Conservation (phyloP, 2,329 filamentous ascomycete species). For the Fusarium guadeloupense region DNA sequence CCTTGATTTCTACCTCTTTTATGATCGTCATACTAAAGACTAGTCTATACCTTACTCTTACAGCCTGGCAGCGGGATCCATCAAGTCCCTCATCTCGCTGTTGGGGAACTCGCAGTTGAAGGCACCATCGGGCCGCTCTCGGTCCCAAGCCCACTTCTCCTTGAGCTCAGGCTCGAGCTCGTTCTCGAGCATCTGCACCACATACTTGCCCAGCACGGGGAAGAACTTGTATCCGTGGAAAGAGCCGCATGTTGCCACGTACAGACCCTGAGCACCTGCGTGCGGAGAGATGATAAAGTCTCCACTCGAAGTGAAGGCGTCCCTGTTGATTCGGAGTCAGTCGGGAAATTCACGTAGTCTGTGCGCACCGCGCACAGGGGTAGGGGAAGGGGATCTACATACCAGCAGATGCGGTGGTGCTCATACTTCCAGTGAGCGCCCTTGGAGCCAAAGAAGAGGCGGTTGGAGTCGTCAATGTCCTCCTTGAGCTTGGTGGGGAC, state of each 20-base stretch:
- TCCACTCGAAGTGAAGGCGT: constrained; percentile 68
- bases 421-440: constrained; percentile 66
- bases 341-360: neutral
- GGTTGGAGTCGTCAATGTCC: constrained; percentile 66
- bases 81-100: constrained; percentile 64
- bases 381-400: constrained; percentile 39
- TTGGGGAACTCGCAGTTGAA: constrained; percentile 66
- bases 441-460: constrained; percentile 67
- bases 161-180: constrained; percentile 54
- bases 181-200: constrained; percentile 64
- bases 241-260: constrained; percentile 70
- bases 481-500: constrained; percentile 64
- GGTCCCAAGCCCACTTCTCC: constrained; percentile 67
- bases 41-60: constrained; percentile 22
- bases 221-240: constrained; percentile 77
- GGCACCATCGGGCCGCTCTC: constrained; percentile 62
- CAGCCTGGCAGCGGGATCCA: constrained; percentile 46
- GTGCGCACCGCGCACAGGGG: neutral
- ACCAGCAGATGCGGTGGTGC: constrained; percentile 75
- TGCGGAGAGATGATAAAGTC: constrained; percentile 72
- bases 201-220: constrained; percentile 70
- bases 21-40: neutral
- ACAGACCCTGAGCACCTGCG: constrained; percentile 60
- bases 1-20: neutral
- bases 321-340: constrained; percentile 56